These are phyloP conservation scores for Amphibolis antarctica DNA, from an alignment of 106 monocot species.

Conservation along the genomic window DNA sequence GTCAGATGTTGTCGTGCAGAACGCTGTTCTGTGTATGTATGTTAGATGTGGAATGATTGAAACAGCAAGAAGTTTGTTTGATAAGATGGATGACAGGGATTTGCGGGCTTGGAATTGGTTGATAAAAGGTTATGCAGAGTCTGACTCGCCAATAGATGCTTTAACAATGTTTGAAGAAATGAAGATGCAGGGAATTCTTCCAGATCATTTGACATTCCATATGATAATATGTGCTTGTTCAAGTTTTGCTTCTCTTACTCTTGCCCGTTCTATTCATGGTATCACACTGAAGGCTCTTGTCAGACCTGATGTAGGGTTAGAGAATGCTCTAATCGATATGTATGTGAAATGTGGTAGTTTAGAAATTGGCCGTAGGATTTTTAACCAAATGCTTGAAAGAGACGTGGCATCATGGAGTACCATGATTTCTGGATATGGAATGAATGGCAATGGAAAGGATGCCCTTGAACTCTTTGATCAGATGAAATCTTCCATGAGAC, in stretches of 20 bases:
- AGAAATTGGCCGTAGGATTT: constrained; percentile 7
- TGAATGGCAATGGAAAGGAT: constrained; percentile 19
- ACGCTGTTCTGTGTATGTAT: constrained; percentile 38
- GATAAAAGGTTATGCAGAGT: constrained; percentile 35
- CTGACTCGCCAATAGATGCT: constrained; percentile 21
- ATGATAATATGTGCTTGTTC: constrained; percentile 13
- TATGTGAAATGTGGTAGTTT: constrained; percentile 22
- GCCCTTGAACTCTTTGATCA: constrained; percentile 16
- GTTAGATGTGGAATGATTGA: constrained; percentile 30
- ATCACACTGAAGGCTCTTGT: constrained; percentile 3
- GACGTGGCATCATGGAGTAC: constrained; percentile 17
- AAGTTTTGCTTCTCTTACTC: constrained; percentile 4
- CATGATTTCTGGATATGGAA: constrained; percentile 32
- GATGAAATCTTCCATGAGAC: constrained; percentile 18
- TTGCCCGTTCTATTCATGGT: constrained; percentile 15
- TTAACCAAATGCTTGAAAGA: constrained; percentile 9
- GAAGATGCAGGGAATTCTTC: constrained; percentile 6
- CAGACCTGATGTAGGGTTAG: constrained; percentile 9
- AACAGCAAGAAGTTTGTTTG: constrained; percentile 10
- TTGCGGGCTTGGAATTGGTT: constrained; percentile 36
- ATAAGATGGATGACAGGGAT: too few relatives aligned
- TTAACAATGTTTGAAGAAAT: constrained; percentile 30
- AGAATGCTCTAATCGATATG: constrained; percentile 15
- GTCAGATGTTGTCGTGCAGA: constrained; percentile 20
- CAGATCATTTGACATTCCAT: constrained; percentile 9